Evolutionary conservation across 257 asterid species (phyloP).

Genomic region (Cinchona pubescens): DNA sequence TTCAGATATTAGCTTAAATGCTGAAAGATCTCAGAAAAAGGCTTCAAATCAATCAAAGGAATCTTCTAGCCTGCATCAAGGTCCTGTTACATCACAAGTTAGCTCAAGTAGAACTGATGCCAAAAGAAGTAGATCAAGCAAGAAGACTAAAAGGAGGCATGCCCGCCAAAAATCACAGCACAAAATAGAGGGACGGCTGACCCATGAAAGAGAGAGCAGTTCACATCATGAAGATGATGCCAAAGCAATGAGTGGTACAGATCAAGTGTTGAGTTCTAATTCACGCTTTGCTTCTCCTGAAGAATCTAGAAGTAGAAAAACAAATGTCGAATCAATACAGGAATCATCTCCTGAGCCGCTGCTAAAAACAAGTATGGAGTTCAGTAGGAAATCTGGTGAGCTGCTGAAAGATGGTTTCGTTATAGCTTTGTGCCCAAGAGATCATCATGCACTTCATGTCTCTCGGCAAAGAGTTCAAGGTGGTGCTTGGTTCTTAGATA

Average conservation of each 20-base stretch:
- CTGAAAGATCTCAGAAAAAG: conserved; percentile 77
- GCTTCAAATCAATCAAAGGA: conserved; percentile 49
- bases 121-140: conserved; percentile 88
- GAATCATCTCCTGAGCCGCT: conserved; percentile 55
- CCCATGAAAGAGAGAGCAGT: conserved; percentile 66
- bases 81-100: conserved; percentile 56
- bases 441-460: conserved; percentile 69
- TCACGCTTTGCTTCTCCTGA: conserved; percentile 94
- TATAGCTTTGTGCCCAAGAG: conserved; percentile 79
- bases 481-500: conserved; percentile 98
- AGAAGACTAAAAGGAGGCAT: conserved; percentile 93
- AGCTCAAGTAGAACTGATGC: conserved; percentile 62
- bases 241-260: conserved; percentile 84
- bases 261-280: conserved; percentile 84
- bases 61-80: conserved; percentile 59
- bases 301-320: conserved; percentile 66
- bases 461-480: conserved; percentile 92
- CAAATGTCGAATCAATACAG: conserved; percentile 51
- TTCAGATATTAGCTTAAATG: conserved; percentile 47
- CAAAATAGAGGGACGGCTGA: conserved; percentile 63
- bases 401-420: conserved; percentile 83
- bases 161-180: conserved; percentile 84
- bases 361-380: conserved; percentile 45
- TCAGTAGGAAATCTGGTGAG: conserved; percentile 54
- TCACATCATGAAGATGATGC: conserved; percentile 87